Evolutionary conservation across 148 eudicot species (phyloP).

Genomic region (Fagopyrum esculentum): DNA sequence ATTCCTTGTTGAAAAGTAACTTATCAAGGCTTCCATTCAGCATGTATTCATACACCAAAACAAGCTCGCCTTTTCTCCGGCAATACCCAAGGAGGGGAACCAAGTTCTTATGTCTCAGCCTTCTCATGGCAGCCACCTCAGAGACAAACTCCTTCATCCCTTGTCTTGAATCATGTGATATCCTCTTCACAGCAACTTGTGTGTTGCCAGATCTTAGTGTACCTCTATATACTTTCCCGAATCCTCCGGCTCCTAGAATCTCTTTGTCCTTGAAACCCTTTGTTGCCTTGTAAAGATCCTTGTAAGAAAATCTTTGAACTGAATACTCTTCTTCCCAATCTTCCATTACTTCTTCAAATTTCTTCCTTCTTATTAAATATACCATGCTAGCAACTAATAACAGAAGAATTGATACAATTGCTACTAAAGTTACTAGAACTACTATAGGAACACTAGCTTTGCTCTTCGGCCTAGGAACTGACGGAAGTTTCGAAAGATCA

Average conservation of each 20-base stretch:
- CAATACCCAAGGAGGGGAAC: conserved; percentile 39
- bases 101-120: conserved; percentile 33
- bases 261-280: conserved; percentile 37
- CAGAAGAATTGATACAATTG: conserved; percentile 14
- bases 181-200: conserved; percentile 32
- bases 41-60: conserved; percentile 40
- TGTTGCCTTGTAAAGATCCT: conserved; percentile 38
- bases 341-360: conserved; percentile 37
- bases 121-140: conserved; percentile 33
- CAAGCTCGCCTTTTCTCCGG: conserved; percentile 22
- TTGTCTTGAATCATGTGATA: conserved; percentile 33
- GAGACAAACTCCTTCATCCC: conserved; percentile 38
- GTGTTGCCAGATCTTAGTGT: conserved; percentile 15
- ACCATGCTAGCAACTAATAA: conserved; percentile 19
- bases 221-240: conserved; percentile 34
- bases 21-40: conserved; percentile 41
- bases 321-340: conserved; percentile 40
- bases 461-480: conserved; percentile 20
- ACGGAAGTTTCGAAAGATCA: conserved; percentile 35
- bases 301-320: conserved; percentile 26
- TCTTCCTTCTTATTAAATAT: conserved; percentile 12
- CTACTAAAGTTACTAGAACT: not conserved
- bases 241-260: conserved; percentile 33
- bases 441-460: conserved; percentile 8
- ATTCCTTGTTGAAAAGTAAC: conserved; percentile 17